Evolutionary conservation across 2,329 filamentous ascomycete genomes (phyloP).

Genomic region (Apiospora marii): DNA sequence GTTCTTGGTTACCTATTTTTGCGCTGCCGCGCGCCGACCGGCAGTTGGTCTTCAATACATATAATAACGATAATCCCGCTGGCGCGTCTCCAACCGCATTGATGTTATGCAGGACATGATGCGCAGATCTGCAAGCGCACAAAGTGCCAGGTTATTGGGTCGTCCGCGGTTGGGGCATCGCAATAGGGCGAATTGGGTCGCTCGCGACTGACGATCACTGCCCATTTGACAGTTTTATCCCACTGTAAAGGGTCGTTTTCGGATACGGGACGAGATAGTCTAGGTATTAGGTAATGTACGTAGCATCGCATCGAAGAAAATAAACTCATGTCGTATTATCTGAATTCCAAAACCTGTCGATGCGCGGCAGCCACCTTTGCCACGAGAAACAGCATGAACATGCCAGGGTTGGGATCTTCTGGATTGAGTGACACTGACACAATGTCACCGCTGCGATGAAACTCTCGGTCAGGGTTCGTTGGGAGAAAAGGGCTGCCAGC

Average conservation of each 20-base stretch:
- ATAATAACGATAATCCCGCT: not conserved
- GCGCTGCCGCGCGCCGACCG: not conserved
- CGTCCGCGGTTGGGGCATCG: not conserved
- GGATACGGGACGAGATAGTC: not conserved
- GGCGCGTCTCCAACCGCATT: not conserved
- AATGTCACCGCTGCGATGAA: not conserved
- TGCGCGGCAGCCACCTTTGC: not conserved
- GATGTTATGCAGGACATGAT: not conserved
- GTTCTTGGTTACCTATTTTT: not conserved
- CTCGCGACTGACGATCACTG: slow-evolving; percentile 1
- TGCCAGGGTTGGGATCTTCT: too few species aligned
- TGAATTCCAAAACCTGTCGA: not conserved
- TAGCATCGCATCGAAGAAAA: not conserved
- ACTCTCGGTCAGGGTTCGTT: slow-evolving; percentile 2
- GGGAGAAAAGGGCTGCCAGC: not conserved
- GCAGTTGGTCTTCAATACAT: not conserved
- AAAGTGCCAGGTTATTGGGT: not conserved
- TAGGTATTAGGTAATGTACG: not conserved
- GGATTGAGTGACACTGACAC: not conserved
- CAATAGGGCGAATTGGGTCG: too few species aligned
- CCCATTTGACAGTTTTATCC: slow-evolving; percentile 3
- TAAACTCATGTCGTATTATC: slow-evolving; percentile 1
- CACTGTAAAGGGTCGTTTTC: not conserved
- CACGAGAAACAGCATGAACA: not conserved
- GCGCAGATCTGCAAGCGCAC: not conserved